Percentiles rank a stretch among this genome's conserved stretches.
Conservation (phyloP, 148 eudicot genomes). For the Cornus suecica region DNA sequence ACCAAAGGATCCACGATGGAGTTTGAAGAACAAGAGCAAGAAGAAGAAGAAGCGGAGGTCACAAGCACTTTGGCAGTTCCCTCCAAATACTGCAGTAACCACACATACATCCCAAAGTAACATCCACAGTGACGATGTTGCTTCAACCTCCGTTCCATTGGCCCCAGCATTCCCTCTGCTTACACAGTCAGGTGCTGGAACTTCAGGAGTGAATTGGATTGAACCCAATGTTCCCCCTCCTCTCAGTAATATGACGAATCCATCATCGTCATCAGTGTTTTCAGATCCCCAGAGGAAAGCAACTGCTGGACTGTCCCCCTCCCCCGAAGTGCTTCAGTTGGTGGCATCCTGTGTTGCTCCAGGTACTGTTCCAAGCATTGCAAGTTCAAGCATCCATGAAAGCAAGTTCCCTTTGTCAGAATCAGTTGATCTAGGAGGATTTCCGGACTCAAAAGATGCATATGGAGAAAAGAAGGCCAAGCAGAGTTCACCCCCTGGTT, state of each 20-base stretch:
- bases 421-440: conserved; percentile 17
- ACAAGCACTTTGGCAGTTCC: conserved; percentile 14
- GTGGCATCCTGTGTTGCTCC: conserved; percentile 38
- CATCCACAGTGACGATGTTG: conserved; percentile 26
- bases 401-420: conserved; percentile 8
- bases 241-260: conserved; percentile 17
- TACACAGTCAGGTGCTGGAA: conserved; percentile 3
- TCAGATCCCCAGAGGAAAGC: conserved; percentile 17
- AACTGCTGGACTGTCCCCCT: conserved; percentile 25
- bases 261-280: conserved; percentile 19
- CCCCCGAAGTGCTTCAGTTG: conserved; percentile 40
- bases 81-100: conserved; percentile 35
- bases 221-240: conserved; percentile 20
- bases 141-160: conserved; percentile 27
- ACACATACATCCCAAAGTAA: conserved; percentile 25
- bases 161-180: conserved; percentile 19
- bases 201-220: conserved; percentile 17
- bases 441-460: conserved; percentile 10
- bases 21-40: conserved; percentile 33
- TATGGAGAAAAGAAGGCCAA: conserved; percentile 19
- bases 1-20: conserved; percentile 75
- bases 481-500: conserved; percentile 16
- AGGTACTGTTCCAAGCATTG: conserved; percentile 16
- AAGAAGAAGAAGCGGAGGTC: conserved; percentile 34
- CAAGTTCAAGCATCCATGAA: conserved; percentile 10